Evolutionary conservation across 2,329 filamentous ascomycete species (phyloP), one percentile per base, ranked within the genome.

Genomic region (Cytospora piceicola): DNA sequence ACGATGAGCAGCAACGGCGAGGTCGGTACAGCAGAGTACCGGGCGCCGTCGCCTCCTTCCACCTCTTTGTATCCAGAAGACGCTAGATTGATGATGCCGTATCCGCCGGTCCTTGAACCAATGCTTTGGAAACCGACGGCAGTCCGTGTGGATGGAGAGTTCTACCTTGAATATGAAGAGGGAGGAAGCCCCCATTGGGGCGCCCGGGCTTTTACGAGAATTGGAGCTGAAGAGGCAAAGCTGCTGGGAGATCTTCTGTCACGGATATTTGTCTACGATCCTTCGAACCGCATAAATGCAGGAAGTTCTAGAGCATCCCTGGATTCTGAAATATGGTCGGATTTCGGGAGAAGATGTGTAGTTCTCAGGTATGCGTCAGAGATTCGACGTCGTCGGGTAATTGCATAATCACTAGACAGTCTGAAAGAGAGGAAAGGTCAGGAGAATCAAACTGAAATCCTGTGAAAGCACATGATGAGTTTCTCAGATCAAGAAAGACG

Each of bases 191-290:
- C 57, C 3, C 34, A 49, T 8, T 59, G 20, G 57, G 57, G n/a
- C n/a, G n/a, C n/a, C n/a, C n/a, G 57, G 11, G 57, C 57, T 12
- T 59, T 59, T 22, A 36, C 57, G 22, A 36, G 34, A 7, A 59
- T 52, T 15, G 34, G 14, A 24, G n/a, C 32, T n/a, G 29, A 52
- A 5, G 57, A 51, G 29, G 42, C 42, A 30, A 15, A 24, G 9
- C 12, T 51, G 6, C 57, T 51, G 4, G 20, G 9, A 30, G 58
- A 60, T 51, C 58, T 60, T 20, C 20, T 52, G 24, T 52, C 42
- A 36, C n/a, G 34, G 27, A 60, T 60, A 22, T 60, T 51, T 17
- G 58, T 60, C 42, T 60, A 60, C 51, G 42, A 60, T 22, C 42
- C 42, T 52, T 52, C 42, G 3, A 60, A 20, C 7, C 58, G 39